Evolutionary conservation across 1,284 basidiomycete genomes (phyloP), one percentile per base, ranked within the genome.

Genomic region (Neolentinus lepideus): DNA sequence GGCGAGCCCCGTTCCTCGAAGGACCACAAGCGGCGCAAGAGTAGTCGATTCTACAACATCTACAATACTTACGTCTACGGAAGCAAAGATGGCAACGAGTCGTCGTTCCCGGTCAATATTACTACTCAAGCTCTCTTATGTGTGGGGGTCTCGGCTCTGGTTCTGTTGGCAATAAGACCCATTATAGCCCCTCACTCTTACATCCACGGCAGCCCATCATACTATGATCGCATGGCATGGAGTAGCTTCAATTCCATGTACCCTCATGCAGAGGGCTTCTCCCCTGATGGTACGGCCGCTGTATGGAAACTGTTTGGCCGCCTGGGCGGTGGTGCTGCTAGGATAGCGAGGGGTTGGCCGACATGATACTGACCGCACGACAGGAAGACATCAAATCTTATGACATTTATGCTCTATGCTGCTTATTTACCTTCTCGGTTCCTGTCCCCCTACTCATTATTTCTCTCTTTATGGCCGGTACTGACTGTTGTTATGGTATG

Each of bases 61-160:
- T 90, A 90, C 69, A 90, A 90, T 69, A 89, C 87, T 12, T 90
- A 89, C 60, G 80, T 89, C 43, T 88, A 86, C 62, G 82, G 80
- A 43, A 67, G 69, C 51, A 67, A 71, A 54, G 66, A 64, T 46
- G 66, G 65, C 36, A 65, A 64, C 53, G 58, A 61, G 57, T 61
- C 67, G 58, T 46, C 46, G 46, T 53, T 50, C 50, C 51, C 54
- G 58, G 64, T 66, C 31, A 58, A 68, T 9, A 50, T 72, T 2
- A 69, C 66, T 6, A 71, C 73, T 10, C 82, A 84, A 55, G 66
- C 74, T 12, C 63, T 78, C 50, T 69, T 82, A 66, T 78, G 75
- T 67, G 69, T 83, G 53, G 79, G 82, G 24, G 79, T 78, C 0
- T 80, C 80, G 2, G 80, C 83, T 16, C 72, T 79, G 53, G 75